These are phyloP conservation scores for Elaeis oleifera DNA, from an alignment of 202 grass and related monocot genomes.

Conservation along the genomic window DNA sequence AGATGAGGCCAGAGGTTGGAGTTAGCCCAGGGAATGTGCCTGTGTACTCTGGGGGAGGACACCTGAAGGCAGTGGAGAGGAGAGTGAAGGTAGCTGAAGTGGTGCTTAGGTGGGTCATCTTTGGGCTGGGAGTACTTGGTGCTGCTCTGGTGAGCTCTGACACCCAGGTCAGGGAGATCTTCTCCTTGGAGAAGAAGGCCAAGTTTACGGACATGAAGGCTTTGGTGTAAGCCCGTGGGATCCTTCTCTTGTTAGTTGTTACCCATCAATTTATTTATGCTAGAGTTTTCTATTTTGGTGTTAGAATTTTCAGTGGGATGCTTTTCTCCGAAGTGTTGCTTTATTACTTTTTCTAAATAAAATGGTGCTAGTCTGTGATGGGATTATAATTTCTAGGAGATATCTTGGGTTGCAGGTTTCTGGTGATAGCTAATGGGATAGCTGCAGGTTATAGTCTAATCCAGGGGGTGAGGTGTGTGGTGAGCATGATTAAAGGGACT, in stretches of 20 bases:
- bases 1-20: constrained; percentile 16
- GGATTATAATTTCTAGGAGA: neutral
- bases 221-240: constrained; percentile 47
- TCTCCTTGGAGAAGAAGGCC: constrained; percentile 68
- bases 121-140: constrained; percentile 55
- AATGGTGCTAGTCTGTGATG: no score
- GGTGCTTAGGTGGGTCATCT: constrained; percentile 51
- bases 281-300: no score
- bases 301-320: no score
- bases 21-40: constrained; percentile 56
- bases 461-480: constrained; percentile 59
- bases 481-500: constrained; percentile 47
- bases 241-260: neutral
- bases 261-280: no score
- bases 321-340: no score
- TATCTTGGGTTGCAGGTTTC: constrained; percentile 43
- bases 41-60: constrained; percentile 58
- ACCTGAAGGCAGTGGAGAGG: constrained; percentile 49
- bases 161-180: constrained; percentile 49
- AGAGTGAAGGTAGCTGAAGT: constrained; percentile 59
- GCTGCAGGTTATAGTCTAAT: constrained; percentile 65
- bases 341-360: no score
- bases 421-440: constrained; percentile 81
- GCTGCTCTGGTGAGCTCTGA: constrained; percentile 45
- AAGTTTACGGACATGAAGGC: constrained; percentile 75